Evolutionary conservation across 768 basidiomycete genomes (phyloP).

Genomic region (Tephrocybe rancida): DNA sequence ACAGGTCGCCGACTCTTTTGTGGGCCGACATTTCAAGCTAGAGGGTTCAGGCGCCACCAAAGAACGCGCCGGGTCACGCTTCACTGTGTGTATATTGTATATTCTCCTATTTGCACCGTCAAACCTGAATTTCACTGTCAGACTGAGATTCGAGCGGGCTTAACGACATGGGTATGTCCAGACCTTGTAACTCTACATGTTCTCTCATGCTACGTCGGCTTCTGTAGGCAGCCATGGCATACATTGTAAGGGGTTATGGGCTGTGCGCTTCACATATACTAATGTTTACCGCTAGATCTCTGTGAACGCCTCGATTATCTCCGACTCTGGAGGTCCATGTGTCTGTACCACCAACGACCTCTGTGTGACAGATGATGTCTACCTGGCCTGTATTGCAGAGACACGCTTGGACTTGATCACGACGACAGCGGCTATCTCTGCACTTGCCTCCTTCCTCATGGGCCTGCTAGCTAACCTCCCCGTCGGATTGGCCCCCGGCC

Average conservation of each 20-base stretch:
- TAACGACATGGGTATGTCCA: conserved; percentile 76
- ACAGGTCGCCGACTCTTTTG: conserved; percentile 48
- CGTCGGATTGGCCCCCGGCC: conserved; percentile 84
- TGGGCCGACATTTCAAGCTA: conserved; percentile 72
- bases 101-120: background rate
- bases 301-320: conserved; percentile 81
- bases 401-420: conserved; percentile 81
- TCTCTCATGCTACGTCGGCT: conserved; percentile 6
- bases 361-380: conserved; percentile 54
- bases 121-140: conserved; percentile 24
- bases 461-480: conserved; percentile 86
- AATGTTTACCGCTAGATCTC: conserved; percentile 56
- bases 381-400: conserved; percentile 59
- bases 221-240: conserved; percentile 78
- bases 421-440: conserved; percentile 76
- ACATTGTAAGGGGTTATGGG: conserved; percentile 56
- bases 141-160: conserved; percentile 78
- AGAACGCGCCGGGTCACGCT: conserved; percentile 65
- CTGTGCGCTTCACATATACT: background rate
- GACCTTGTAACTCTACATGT: background rate
- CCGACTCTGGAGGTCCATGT: conserved; percentile 80
- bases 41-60: conserved; percentile 70
- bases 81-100: conserved; percentile 41
- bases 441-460: conserved; percentile 80
- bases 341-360: conserved; percentile 64